Evolutionary conservation across 306 rosid species (phyloP), one percentile per base, ranked within the genome.

Genomic region (Prinsepia uniflora): DNA sequence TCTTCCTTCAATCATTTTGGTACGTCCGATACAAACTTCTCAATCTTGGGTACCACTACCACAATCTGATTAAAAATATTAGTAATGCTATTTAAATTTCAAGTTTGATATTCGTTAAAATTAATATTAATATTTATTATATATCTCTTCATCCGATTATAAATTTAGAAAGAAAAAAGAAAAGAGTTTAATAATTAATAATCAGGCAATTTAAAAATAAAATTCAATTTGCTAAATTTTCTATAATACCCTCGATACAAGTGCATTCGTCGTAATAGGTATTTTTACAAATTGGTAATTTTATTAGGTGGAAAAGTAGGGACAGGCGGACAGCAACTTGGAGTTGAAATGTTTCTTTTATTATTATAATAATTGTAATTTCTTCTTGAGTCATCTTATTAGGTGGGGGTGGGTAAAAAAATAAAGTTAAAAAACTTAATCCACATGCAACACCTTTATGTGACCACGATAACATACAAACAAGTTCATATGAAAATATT

Each of bases 361-460:
- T 61, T 61, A 17, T 34, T 61, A 17, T 59, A 30, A 30, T 30
- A 30, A 30, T 30, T 30, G 30, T 59, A 59, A 40, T 61, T 15
- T 61, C 46, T 17, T 5, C 10, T 5, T 2, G 8, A 15, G 66
- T 17, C 24, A 56, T 65, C 9, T 64, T 44, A 66, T 65, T 74
- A 14, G 53, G 56, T 55, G 24, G 41, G 63, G 40, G 72, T 65
- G 58, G 78, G 57, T 75, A 56, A 57, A 30, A 48, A 66, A 11
- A 22, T 18, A 5, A 55, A 53, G 6, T 53, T n/a, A 18, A 17
- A 55, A 20, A 20, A 55, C 39, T 20, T 20, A 11, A 18, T 52
- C 50, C 53, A 30, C 20, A 18, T 19, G 65, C 45, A 43, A 54
- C 8, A 34, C 45, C 24, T 48, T 64, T 41, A 6, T 19, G 2